These are phyloP conservation scores for Rhodotorula sphaerocarpa DNA, from an alignment of 768 basidiomycete species.

Conservation along the genomic window DNA sequence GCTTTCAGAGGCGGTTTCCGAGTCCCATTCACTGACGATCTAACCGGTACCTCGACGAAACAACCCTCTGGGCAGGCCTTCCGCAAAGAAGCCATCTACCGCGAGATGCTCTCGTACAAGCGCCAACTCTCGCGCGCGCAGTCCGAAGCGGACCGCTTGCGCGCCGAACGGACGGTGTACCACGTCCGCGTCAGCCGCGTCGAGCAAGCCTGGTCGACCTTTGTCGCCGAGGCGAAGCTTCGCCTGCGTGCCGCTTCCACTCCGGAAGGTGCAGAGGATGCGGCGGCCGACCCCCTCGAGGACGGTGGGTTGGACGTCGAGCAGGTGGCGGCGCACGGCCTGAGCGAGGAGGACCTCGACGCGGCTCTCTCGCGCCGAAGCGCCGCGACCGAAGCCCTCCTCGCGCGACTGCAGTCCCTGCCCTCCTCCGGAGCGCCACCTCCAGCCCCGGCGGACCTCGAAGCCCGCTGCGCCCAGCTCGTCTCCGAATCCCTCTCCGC, in stretches of 20 bases:
- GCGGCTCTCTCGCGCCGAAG: conserved; percentile 22
- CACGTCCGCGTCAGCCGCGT: conserved; percentile 66
- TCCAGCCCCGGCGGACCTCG: conserved; percentile 7
- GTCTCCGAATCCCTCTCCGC: conserved; percentile 23
- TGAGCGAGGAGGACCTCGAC: conserved; percentile 16
- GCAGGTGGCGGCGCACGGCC: too few species aligned
- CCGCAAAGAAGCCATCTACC: conserved; percentile 75
- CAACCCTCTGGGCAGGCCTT: too few species aligned
- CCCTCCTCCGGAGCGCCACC: background rate
- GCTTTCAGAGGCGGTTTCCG: too few species aligned
- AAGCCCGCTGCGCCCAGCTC: conserved; percentile 6
- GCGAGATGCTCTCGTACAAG: conserved; percentile 73
- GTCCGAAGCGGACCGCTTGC: conserved; percentile 56
- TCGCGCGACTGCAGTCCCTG: conserved; percentile 15
- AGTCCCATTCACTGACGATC: too few species aligned
- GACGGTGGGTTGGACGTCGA: conserved; percentile 6
- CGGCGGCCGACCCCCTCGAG: conserved; percentile 9
- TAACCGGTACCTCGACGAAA: too few species aligned
- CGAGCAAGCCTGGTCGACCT: conserved; percentile 72
- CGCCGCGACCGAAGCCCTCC: conserved; percentile 17
- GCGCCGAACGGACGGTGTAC: conserved; percentile 57
- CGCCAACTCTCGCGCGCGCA: conserved; percentile 63
- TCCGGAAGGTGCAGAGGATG: background rate
- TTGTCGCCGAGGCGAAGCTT: conserved; percentile 41
- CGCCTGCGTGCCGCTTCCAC: background rate